phyloP scores from a whole-genome alignment of 371 early-diverging fungal genomes.

The Amoeboaphelidium protococcarum region DNA sequence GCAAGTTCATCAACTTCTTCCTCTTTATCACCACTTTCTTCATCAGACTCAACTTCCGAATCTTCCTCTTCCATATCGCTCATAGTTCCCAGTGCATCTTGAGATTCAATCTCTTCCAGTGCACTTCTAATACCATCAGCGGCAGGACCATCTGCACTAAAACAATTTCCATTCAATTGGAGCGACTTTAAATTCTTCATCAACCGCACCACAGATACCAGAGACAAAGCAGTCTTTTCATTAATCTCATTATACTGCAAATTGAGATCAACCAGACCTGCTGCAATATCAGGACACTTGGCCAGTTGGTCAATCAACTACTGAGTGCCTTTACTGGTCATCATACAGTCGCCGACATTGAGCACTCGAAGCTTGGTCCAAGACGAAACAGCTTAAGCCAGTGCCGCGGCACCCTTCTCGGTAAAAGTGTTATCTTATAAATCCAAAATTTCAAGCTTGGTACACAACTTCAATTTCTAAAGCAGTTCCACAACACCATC shows the following conservation, averaged over 20 bases:
- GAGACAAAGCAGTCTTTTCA: constrained; percentile 26
- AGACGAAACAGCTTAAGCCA: constrained; percentile 38
- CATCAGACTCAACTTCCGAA: constrained; percentile 35
- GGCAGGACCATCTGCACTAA: constrained; percentile 47
- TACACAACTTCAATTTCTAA: constrained; percentile 35
- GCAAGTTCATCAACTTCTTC: constrained; percentile 2
- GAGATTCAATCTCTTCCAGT: constrained; percentile 27
- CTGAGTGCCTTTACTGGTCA: constrained; percentile 38
- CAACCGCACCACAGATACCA: constrained; percentile 31
- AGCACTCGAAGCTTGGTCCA: constrained; percentile 52
- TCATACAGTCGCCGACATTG: constrained; percentile 71
- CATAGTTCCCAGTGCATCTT: constrained; percentile 59
- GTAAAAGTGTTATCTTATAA: constrained; percentile 93
- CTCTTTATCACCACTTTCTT: constrained; percentile 10
- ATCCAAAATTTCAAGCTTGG: constrained; percentile 42
- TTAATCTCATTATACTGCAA: constrained; percentile 75
- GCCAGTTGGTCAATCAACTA: constrained; percentile 24
- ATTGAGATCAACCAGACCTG: constrained; percentile 32
- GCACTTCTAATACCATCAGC: constrained; percentile 35
- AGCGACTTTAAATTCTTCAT: constrained; percentile 25
- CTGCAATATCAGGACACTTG: constrained; percentile 21
- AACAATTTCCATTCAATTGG: constrained; percentile 75
- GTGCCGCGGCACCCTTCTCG: constrained; percentile 33
- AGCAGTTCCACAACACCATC: constrained; percentile 56
- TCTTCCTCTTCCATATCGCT: constrained; percentile 70